phyloP scores from a whole-genome alignment of 371 early-diverging fungal genomes.

The Rhizomucor miehei region DNA sequence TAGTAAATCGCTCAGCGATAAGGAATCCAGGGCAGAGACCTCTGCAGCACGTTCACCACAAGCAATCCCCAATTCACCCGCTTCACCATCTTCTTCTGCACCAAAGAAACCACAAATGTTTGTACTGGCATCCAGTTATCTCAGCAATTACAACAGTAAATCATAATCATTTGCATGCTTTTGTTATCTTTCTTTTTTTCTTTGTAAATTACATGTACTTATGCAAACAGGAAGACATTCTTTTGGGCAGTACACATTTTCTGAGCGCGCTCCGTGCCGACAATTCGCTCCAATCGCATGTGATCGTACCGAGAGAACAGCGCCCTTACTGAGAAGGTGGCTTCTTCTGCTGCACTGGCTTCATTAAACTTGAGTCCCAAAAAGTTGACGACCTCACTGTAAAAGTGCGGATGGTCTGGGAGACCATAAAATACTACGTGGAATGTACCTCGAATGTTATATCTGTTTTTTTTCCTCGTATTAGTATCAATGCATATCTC shows the following conservation, averaged over 20 bases:
- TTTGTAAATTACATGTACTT: conserved; percentile 6
- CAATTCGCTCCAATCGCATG: conserved; percentile 84
- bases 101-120: conserved; percentile 18
- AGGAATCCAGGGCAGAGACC: too few species aligned
- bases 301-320: conserved; percentile 84
- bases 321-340: conserved; percentile 64
- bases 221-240: conserved; percentile 70
- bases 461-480: conserved; percentile 36
- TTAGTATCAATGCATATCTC: not conserved
- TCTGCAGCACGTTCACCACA: conserved; percentile 5
- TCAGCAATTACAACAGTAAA: conserved; percentile 18
- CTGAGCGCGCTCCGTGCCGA: conserved; percentile 74
- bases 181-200: not conserved
- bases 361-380: conserved; percentile 44
- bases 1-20: too few species aligned
- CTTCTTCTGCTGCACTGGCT: conserved; percentile 53
- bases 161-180: too few species aligned
- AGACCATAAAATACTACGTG: conserved; percentile 89
- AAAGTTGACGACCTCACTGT: conserved; percentile 84
- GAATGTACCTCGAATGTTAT: conserved; percentile 79
- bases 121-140: conserved; percentile 21
- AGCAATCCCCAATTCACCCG: conserved; percentile 1
- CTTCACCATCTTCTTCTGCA: conserved; percentile 7
- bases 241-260: conserved; percentile 76
- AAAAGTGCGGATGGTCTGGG: conserved; percentile 86